These are phyloP conservation scores for Massarina eburnea DNA, from an alignment of 2,329 filamentous ascomycete genomes.

Conservation along the genomic window DNA sequence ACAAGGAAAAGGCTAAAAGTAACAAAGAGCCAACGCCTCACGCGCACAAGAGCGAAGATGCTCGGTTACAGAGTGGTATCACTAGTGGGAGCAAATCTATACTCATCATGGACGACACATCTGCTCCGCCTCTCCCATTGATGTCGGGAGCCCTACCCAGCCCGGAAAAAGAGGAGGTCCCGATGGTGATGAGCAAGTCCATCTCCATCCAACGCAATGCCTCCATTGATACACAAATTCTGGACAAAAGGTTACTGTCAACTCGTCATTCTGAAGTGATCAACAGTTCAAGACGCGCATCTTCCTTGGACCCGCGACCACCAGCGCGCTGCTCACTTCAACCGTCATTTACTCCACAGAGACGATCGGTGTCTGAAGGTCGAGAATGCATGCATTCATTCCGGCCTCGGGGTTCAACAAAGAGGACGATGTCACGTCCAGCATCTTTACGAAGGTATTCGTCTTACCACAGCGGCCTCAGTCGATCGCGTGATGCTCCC, in stretches of 20 bases:
- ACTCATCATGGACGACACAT: conserved; percentile 76
- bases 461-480: conserved; percentile 62
- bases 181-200: conserved; percentile 1
- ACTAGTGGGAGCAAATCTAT: conserved; percentile 88
- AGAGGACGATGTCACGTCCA: conserved; percentile 29
- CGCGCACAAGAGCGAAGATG: conserved; percentile 18
- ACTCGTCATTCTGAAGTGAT: conserved; percentile 23
- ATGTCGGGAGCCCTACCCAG: conserved; percentile 55
- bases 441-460: conserved; percentile 56
- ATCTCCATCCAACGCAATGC: conserved; percentile 13
- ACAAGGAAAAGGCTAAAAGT: conserved; percentile 18
- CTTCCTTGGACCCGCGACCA: conserved; percentile 17
- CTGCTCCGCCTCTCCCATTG: conserved; percentile 55
- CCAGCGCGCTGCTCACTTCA: conserved; percentile 21
- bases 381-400: conserved; percentile 39
- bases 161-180: conserved; percentile 11
- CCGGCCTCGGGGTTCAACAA: conserved; percentile 34
- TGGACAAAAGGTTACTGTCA: conserved; percentile 11
- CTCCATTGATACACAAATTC: conserved; percentile 21
- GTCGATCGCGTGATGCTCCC: conserved; percentile 53
- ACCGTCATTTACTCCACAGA: conserved; percentile 19
- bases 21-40: conserved; percentile 12
- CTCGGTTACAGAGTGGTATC: conserved; percentile 57
- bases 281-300: conserved; percentile 13
- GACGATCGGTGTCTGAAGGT: conserved; percentile 35